Evolutionary conservation across 139 green algal species (phyloP).

Genomic region (Dunaliella sp.): DNA sequence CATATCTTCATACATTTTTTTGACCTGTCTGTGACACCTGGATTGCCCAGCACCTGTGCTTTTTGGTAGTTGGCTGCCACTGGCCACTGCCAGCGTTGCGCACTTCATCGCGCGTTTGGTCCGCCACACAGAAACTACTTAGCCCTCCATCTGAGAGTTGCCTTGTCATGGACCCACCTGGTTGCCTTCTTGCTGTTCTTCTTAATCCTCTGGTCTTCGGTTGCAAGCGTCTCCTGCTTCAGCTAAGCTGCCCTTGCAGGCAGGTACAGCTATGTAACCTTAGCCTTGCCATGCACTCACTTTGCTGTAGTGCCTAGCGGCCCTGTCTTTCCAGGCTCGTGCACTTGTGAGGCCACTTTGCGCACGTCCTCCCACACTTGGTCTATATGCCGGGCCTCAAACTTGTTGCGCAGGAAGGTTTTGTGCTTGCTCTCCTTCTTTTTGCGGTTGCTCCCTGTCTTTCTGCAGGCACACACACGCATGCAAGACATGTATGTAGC

Average conservation of each 20-base stretch:
- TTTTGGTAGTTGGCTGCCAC: too few relatives aligned
- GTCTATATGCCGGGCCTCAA: slow-evolving; percentile 70
- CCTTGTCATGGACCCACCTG: too few relatives aligned
- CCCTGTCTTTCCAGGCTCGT: slow-evolving; percentile 54
- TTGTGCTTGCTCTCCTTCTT: slow-evolving; percentile 54
- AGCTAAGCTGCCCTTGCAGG: too few relatives aligned
- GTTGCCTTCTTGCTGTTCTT: too few relatives aligned
- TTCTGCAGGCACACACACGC: slow-evolving; percentile 26
- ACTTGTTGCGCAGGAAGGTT: slow-evolving; percentile 43
- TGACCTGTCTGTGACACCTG: too few relatives aligned
- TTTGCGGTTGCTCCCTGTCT: slow-evolving; percentile 43
- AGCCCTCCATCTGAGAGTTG: too few relatives aligned
- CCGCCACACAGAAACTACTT: too few relatives aligned
- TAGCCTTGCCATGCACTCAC: slow-evolving; percentile 28
- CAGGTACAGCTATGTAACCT: neutral
- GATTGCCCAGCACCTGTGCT: too few relatives aligned
- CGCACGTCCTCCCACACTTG: slow-evolving; percentile 85
- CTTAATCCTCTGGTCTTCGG: neutral
- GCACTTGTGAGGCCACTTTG: slow-evolving; percentile 55
- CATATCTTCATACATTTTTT: neutral
- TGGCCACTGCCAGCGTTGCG: too few relatives aligned
- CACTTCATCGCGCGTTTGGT: too few relatives aligned
- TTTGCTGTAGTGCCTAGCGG: slow-evolving; percentile 69
- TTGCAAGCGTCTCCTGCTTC: too few relatives aligned
- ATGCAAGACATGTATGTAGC: neutral